Conservation (phyloP, 371 early-diverging fungal genomes). For the Catenaria anguillulae region DNA sequence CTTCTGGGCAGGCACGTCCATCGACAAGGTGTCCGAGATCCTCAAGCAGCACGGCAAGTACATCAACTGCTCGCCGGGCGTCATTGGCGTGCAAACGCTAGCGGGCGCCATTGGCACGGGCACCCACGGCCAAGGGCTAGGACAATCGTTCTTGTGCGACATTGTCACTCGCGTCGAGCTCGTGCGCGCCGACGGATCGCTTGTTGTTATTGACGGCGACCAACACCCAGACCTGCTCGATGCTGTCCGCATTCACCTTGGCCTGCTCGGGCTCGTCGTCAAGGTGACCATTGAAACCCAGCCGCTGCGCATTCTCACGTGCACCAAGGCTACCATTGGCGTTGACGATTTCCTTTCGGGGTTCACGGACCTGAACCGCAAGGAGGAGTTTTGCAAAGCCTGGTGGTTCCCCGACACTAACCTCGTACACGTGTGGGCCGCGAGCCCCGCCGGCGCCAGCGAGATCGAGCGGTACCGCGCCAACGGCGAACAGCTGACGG, state of each 20-base stretch:
- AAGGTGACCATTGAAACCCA: conserved; percentile 9
- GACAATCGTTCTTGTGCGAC: conserved; percentile 12
- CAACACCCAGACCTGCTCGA: conserved; percentile 8
- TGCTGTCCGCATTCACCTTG: conserved; percentile 12
- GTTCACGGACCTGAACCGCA: conserved; percentile 10
- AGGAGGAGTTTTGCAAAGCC: conserved; percentile 12
- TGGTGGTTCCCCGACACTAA: conserved; percentile 22
- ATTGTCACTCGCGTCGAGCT: conserved; percentile 10
- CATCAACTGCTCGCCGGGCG: conserved; percentile 15
- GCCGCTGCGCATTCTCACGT: conserved; percentile 10
- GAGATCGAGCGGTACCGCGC: not conserved
- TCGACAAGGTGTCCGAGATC: conserved; percentile 11
- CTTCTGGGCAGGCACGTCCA: conserved; percentile 14
- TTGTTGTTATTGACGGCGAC: conserved; percentile 9
- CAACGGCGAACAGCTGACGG: not conserved
- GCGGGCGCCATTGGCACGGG: conserved; percentile 17
- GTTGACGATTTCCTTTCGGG: conserved; percentile 9
- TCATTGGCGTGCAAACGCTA: conserved; percentile 17
- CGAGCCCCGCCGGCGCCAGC: conserved; percentile 6
- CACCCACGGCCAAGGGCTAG: conserved; percentile 18
- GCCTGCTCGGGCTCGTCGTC: conserved; percentile 12
- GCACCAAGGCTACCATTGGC: conserved; percentile 11
- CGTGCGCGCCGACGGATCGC: conserved; percentile 13
- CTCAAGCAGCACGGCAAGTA: conserved; percentile 8
- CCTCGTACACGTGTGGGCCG: conserved; percentile 15